Evolutionary conservation across 345 rosid species (phyloP).

Genomic region (Punica granatum): DNA sequence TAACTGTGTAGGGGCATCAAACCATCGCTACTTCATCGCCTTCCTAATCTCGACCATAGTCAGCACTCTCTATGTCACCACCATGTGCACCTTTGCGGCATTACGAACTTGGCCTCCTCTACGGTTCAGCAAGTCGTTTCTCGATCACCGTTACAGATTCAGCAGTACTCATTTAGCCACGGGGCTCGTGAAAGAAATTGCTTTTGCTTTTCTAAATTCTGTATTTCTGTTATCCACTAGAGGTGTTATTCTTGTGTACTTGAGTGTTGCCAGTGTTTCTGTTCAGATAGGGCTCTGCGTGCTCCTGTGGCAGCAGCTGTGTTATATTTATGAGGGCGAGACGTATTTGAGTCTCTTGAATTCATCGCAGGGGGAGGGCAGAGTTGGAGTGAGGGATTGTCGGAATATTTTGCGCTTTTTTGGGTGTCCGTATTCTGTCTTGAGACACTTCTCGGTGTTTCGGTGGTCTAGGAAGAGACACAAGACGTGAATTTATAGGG

Average conservation of each 20-base stretch:
- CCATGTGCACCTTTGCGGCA: conserved; percentile 38
- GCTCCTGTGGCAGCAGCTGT: conserved; percentile 84
- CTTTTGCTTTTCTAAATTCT: conserved; percentile 39
- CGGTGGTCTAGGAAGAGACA: conserved; percentile 53
- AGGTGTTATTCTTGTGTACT: conserved; percentile 67
- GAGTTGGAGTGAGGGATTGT: conserved; percentile 49
- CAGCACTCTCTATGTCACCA: conserved; percentile 38
- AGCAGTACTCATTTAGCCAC: conserved; percentile 19
- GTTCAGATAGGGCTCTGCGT: conserved; percentile 63
- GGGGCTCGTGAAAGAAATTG: conserved; percentile 40
- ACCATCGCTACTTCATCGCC: conserved; percentile 52
- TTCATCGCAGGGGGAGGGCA: conserved; percentile 30
- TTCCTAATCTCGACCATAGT: conserved; percentile 66
- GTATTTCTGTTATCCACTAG: conserved; percentile 49
- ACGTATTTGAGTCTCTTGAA: conserved; percentile 69
- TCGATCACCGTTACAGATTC: conserved; percentile 4
- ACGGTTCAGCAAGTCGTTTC: conserved; percentile 10
- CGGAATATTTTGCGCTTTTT: conserved; percentile 61
- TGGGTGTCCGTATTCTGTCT: conserved; percentile 48
- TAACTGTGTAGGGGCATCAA: conserved; percentile 86
- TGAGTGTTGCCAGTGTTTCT: conserved; percentile 57
- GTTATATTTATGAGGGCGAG: conserved; percentile 65
- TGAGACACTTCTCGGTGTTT: conserved; percentile 37
- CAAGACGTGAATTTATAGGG: conserved; percentile 27
- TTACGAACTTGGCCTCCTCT: conserved; percentile 49